These are phyloP conservation scores for Diaporthe sp. DNA, from an alignment of 2,329 filamentous ascomycete genomes.

Conservation along the genomic window DNA sequence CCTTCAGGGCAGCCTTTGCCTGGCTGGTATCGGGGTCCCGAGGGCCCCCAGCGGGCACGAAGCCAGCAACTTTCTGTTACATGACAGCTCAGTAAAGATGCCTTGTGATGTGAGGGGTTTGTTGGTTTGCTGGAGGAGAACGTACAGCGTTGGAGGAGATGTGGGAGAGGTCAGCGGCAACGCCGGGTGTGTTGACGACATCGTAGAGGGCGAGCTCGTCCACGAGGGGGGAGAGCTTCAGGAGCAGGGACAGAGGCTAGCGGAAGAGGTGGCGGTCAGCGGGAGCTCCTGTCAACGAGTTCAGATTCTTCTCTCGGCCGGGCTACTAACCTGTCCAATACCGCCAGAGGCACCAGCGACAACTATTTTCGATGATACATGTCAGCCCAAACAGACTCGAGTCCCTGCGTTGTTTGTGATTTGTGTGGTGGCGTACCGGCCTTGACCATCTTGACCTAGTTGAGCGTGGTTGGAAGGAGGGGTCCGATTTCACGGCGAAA, in stretches of 20 bases:
- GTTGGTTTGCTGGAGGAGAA: conserved; percentile 34
- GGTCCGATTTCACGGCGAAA: conserved; percentile 39
- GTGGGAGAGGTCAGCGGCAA: conserved; percentile 96
- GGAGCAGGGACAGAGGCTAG: conserved; percentile 94
- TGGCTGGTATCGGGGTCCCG: conserved; percentile 65
- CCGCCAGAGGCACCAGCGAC: conserved; percentile 98
- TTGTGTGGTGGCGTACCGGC: conserved; percentile 48
- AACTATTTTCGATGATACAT: conserved; percentile 56
- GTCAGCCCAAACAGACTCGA: conserved; percentile 40
- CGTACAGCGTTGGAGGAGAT: conserved; percentile 89
- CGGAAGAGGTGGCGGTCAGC: conserved; percentile 27
- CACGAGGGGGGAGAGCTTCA: conserved; percentile 90
- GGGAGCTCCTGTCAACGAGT: conserved; percentile 42
- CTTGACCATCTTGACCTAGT: conserved; percentile 54
- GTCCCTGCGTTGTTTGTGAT: conserved; percentile 34
- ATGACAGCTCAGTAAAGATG: conserved; percentile 31
- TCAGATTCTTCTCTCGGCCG: conserved; percentile 5
- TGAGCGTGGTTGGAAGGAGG: conserved; percentile 43
- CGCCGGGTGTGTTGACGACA: conserved; percentile 98
- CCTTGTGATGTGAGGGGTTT: neutral
- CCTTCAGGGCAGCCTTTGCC: conserved; percentile 84
- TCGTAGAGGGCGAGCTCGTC: conserved; percentile 97
- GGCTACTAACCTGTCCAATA: conserved; percentile 88
- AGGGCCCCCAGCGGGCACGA: conserved; percentile 82
- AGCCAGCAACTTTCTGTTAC: conserved; percentile 84